Base-by-base conservation (phyloP, 768 basidiomycete species). In the Phlebiopsis gigantea region DNA sequence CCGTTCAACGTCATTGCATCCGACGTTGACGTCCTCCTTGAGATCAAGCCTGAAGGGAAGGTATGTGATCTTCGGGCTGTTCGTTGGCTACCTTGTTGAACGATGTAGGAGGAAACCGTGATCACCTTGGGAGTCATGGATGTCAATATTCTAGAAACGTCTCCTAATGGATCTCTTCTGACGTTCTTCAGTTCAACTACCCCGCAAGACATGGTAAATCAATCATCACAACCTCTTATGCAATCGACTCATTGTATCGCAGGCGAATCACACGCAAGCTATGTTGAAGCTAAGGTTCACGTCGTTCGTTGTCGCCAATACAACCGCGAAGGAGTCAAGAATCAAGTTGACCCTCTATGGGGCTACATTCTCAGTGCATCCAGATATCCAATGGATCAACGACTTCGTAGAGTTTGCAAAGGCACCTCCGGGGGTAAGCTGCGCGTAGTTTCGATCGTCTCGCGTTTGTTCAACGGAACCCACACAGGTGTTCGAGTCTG, bases 371-470 rank as follows among this genome's bases (percentile, higher is more conserved):
- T 81, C 79, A 56, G 61, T 86, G 3, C 77, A 77, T 24, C 79
- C 90, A 4, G 83, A 93, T 62, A 60, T 87, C 34, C 64, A 69
- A 3, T 90, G 87, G 82, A 68, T 81, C 8, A 63, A 72, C 5
- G 88, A 93, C 59, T 61, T 98, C 2, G 70, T 68, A 2, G 50
- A 57, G 0, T 95, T 93, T 64, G 73, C 75, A 17, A 92, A 91
- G 68, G 83, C 93, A 25, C 97, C 97, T 4, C 88, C 91, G 46
- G 94, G 90, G 21, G 96, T 94, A 70, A 59, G 88, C 77, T 51
- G 29, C 25, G 41, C 30, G 5, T 26, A 15, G n/a, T n/a, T n/a
- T n/a, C n/a, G n/a, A n/a, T n/a, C n/a, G n/a, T n/a, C n/a, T 3
- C 53, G 44, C 2, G 5, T 19, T n/a, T 4, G 24, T 24, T 59